Evolutionary conservation across 2,329 filamentous ascomycete genomes (phyloP).

Genomic region (Paraphoma sp.): DNA sequence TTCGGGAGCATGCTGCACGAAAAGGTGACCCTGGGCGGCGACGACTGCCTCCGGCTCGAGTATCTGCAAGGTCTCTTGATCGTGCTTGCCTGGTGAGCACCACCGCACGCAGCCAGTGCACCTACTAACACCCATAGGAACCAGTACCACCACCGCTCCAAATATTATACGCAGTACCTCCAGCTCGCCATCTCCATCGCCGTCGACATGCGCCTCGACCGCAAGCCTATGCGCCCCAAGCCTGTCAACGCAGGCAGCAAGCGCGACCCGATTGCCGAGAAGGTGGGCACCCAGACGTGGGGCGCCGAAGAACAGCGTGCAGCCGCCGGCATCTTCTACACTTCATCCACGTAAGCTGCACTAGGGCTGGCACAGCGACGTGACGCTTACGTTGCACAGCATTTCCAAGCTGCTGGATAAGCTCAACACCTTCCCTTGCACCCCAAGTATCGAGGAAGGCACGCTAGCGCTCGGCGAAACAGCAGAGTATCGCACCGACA

Average conservation of each 20-base stretch:
- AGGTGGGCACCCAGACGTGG: slow-evolving; percentile 26
- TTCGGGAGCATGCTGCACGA: slow-evolving; percentile 40
- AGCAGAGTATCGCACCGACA: slow-evolving; percentile 44
- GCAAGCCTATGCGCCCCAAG: slow-evolving; percentile 27
- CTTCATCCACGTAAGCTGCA: slow-evolving; percentile 49
- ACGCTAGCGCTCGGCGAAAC: slow-evolving; percentile 42
- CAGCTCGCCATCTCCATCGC: slow-evolving; percentile 40
- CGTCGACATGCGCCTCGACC: slow-evolving; percentile 39
- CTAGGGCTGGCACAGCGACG: neutral
- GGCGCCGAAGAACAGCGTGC: slow-evolving; percentile 53
- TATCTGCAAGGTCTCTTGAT: slow-evolving; percentile 39
- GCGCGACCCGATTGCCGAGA: slow-evolving; percentile 28
- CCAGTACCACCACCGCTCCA: slow-evolving; percentile 39
- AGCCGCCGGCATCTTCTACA: slow-evolving; percentile 53
- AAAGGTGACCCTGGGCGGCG: slow-evolving; percentile 37
- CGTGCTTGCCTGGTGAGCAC: slow-evolving; percentile 35
- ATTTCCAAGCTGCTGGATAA: slow-evolving; percentile 49
- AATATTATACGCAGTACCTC: slow-evolving; percentile 39
- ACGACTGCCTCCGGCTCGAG: slow-evolving; percentile 33
- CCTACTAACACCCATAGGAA: slow-evolving; percentile 24
- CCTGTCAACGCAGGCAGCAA: slow-evolving; percentile 24
- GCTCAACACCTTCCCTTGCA: slow-evolving; percentile 45
- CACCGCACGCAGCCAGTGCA: neutral
- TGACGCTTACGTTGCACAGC: slow-evolving; percentile 29
- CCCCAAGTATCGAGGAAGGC: slow-evolving; percentile 46